These are phyloP conservation scores for Microbotryum violaceum DNA, from an alignment of 1,284 basidiomycete genomes.

Conservation along the genomic window DNA sequence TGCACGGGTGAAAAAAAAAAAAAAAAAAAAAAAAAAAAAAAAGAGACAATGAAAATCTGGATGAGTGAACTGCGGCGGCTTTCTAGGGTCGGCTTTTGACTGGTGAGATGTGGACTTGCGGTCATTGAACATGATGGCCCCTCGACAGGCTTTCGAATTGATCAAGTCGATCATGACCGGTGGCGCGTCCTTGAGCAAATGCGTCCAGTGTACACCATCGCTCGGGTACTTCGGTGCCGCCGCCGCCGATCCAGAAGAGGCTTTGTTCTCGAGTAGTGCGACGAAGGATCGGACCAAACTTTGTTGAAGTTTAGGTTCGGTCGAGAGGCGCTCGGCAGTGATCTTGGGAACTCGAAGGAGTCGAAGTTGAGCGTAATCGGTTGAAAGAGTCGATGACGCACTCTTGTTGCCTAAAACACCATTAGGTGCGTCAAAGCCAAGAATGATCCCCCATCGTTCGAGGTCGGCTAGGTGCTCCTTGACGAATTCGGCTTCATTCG, in stretches of 20 bases:
- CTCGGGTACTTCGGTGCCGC: too few relatives aligned
- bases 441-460: constrained; percentile 62
- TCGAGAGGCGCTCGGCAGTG: constrained; percentile 34
- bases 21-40: too few relatives aligned
- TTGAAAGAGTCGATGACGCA: too few relatives aligned
- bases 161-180: constrained; percentile 66
- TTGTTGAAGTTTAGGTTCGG: constrained; percentile 34
- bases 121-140: constrained; percentile 96
- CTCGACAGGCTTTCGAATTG: constrained; percentile 88
- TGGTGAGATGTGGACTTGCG: constrained; percentile 4
- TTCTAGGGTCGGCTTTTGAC: constrained; percentile 24
- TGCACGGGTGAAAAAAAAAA: too few relatives aligned
- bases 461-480: constrained; percentile 40
- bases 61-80: not conserved
- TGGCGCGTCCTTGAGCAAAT: constrained; percentile 68
- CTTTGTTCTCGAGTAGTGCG: constrained; percentile 5
- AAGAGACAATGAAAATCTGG: too few relatives aligned
- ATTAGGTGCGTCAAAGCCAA: constrained; percentile 39
- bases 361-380: constrained; percentile 41
- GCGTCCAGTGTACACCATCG: constrained; percentile 52
- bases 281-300: constrained; percentile 33
- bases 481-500: constrained; percentile 30
- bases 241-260: too few relatives aligned
- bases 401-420: too few relatives aligned
- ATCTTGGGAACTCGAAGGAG: constrained; percentile 40